These are phyloP conservation scores for Protomyces lactucae-debilis DNA, from an alignment of 1,139 yeast genomes.

Conservation along the genomic window DNA sequence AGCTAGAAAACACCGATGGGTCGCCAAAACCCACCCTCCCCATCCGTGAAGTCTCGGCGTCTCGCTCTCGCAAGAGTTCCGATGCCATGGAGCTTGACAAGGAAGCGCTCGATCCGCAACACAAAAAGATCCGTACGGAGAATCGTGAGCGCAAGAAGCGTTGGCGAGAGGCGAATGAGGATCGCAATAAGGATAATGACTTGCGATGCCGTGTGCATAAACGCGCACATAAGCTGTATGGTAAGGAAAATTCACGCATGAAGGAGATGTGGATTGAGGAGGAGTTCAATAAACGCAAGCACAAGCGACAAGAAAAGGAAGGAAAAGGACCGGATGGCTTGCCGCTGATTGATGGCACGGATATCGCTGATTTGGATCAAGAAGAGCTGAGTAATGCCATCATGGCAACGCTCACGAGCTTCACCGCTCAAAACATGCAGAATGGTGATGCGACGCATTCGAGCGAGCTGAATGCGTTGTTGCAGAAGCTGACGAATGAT, in stretches of 20 bases:
- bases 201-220: constrained; percentile 69
- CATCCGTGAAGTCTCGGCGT: neutral
- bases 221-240: constrained; percentile 65
- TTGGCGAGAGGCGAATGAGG: constrained; percentile 82
- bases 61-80: neutral
- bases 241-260: constrained; percentile 53
- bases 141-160: constrained; percentile 82
- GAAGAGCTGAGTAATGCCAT: constrained; percentile 20
- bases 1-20: neutral
- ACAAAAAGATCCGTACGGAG: constrained; percentile 43
- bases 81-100: neutral
- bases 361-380: constrained; percentile 10
- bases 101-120: constrained; percentile 7
- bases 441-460: constrained; percentile 13
- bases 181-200: constrained; percentile 82
- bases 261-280: constrained; percentile 68
- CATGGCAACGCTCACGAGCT: constrained; percentile 14
- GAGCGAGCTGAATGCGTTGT: constrained; percentile 9
- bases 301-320: constrained; percentile 45
- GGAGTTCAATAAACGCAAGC: constrained; percentile 64
- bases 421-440: constrained; percentile 1
- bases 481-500: constrained; percentile 12
- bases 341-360: constrained; percentile 21
- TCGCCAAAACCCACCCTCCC: neutral
- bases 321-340: constrained; percentile 24